Base-by-base conservation (phyloP, 1,284 basidiomycete genomes). In the Papiliotrema flavescens region DNA sequence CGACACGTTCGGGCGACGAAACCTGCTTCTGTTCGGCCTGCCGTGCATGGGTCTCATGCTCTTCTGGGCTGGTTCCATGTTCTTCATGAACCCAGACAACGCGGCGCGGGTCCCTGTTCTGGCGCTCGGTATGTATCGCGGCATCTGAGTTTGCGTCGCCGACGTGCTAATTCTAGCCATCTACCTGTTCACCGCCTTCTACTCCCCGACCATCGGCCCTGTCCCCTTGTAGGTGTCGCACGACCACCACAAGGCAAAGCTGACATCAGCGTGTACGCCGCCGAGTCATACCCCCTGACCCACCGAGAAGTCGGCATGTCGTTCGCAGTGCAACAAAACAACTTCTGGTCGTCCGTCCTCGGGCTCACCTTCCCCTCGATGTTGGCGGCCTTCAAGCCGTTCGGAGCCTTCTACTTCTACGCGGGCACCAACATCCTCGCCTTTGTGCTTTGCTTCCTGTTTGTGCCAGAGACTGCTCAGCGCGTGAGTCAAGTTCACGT, bases 141-240 rank as follows among this genome's bases (percentile, higher is more conserved):
- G 6, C 6, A 9, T 83, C 83, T 26, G 80, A 39, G 47, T 39
- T 8, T 35, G 19, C 24, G 17, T 47, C 34, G 23, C 47, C 22
- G 19, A 3, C 43, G 7, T 6, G 23, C 43, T 17, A 17, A 20
- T 20, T 26, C n/a, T 14, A 47, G 47, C 47, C 47, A 49, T 85
- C 59, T 70, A 70, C 59, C 40, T 70, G 81, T 86, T 68, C 57
- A 62, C 68, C 51, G 60, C 59, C 14, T 62, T 64, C 49, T 70
- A 70, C 61, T 64, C 61, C 1, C 61, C 64, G 2, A 86, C 86
- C 23, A 85, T 87, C 72, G 88, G 89, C 0, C 89, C 89, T 2
- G 88, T 90, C 2, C 87, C 87, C 0, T 71, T 70, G 46, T 47
- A 28, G 34, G 34, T 47, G 17, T 4, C 32, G 11, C 28, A 32